phyloP scores from a whole-genome alignment of 2,329 filamentous ascomycete genomes.

The Rhynchosporium agropyri region DNA sequence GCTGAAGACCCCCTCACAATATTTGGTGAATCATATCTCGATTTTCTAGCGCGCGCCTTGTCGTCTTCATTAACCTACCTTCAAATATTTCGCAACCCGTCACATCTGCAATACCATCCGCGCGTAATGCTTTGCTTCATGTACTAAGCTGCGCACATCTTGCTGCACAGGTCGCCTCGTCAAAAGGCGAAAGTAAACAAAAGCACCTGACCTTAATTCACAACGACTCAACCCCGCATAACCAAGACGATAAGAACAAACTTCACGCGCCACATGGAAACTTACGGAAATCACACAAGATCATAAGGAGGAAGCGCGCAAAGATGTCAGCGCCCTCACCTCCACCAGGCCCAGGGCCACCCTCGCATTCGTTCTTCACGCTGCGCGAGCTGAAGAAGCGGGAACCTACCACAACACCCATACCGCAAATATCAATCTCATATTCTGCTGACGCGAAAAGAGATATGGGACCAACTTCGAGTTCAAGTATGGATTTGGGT shows the following conservation, averaged over 20 bases:
- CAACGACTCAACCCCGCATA: too few relatives aligned
- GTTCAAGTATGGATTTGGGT: background rate
- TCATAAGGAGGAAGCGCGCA: background rate
- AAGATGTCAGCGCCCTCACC: background rate
- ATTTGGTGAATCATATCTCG: background rate
- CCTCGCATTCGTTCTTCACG: background rate
- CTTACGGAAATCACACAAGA: background rate
- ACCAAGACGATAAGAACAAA: background rate
- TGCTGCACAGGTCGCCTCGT: too few relatives aligned
- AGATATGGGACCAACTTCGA: background rate
- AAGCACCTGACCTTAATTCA: too few relatives aligned
- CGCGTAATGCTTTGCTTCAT: too few relatives aligned
- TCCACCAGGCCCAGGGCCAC: background rate
- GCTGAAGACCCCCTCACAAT: too few relatives aligned
- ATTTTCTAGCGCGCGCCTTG: too few relatives aligned
- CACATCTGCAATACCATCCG: too few relatives aligned
- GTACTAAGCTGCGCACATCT: too few relatives aligned
- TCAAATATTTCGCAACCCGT: too few relatives aligned
- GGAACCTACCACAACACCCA: background rate
- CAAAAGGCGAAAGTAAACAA: too few relatives aligned
- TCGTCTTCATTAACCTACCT: too few relatives aligned
- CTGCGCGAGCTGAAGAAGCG: background rate
- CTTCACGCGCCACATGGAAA: background rate
- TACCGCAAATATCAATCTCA: background rate
- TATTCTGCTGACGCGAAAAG: background rate